These are phyloP conservation scores for Russula ochroleuca DNA, from an alignment of 768 basidiomycete genomes.

Conservation along the genomic window DNA sequence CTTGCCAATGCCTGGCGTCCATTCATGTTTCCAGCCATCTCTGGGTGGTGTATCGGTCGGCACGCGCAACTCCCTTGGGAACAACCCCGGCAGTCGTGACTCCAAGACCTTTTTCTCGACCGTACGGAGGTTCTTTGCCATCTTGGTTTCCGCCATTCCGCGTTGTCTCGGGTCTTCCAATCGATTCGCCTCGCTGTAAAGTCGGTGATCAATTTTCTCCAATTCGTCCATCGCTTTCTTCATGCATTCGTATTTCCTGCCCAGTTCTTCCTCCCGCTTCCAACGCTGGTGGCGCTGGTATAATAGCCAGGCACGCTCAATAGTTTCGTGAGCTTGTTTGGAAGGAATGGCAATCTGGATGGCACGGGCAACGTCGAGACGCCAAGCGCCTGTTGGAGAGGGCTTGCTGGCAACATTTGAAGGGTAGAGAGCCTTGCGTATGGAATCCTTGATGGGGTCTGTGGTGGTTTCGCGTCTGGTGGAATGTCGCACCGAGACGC, in stretches of 20 bases:
- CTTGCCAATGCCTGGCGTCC: conserved; percentile 46
- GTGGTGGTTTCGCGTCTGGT: conserved; percentile 39
- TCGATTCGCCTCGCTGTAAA: conserved; percentile 70
- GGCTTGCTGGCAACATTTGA: conserved; percentile 63
- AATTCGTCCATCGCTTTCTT: conserved; percentile 80
- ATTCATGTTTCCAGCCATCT: conserved; percentile 84
- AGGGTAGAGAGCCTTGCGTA: conserved; percentile 80
- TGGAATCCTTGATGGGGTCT: conserved; percentile 65
- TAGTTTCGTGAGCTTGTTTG: conserved; percentile 85
- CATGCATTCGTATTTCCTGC: conserved; percentile 80
- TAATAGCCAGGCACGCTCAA: conserved; percentile 85
- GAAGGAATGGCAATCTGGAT: conserved; percentile 84
- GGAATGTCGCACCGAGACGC: conserved; percentile 39
- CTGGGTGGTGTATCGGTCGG: conserved; percentile 83
- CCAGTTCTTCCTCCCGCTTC: conserved; percentile 60
- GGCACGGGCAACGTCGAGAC: conserved; percentile 70
- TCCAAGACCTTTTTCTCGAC: conserved; percentile 69
- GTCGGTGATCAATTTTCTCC: conserved; percentile 46
- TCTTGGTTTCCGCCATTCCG: conserved; percentile 51
- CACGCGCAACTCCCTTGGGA: conserved; percentile 82
- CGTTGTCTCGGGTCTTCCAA: conserved; percentile 69
- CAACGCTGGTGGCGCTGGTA: conserved; percentile 72
- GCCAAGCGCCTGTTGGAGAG: conserved; percentile 79
- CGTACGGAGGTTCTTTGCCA: conserved; percentile 57
- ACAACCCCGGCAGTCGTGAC: conserved; percentile 71